Evolutionary conservation across 108 stramenopile species (phyloP).

Genomic region (Skeletonema tropicum): DNA sequence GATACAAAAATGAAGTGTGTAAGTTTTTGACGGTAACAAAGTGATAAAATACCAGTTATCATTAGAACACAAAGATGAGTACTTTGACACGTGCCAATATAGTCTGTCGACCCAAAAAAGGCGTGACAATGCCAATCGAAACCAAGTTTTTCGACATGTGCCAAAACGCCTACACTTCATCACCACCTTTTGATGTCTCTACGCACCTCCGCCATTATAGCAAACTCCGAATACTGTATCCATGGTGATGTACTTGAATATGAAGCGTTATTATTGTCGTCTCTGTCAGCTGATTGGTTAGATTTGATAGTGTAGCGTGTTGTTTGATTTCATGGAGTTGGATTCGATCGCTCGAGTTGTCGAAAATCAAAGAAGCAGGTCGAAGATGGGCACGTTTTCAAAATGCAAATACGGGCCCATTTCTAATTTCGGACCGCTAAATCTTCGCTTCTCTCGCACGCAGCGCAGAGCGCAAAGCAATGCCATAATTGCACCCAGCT

Average conservation of each 20-base stretch:
- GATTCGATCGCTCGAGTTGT: neutral
- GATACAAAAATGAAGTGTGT: neutral
- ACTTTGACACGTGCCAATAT: neutral
- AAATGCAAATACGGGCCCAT: neutral
- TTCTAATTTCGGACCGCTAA: too few species aligned
- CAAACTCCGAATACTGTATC: slow-evolving; percentile 87
- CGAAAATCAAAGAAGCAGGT: neutral
- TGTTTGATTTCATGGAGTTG: too few species aligned
- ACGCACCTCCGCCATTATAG: slow-evolving; percentile 86
- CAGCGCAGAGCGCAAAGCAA: neutral
- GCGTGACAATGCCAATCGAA: slow-evolving; percentile 3
- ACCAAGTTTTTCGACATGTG: neutral
- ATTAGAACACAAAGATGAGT: too few species aligned
- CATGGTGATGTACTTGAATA: slow-evolving; percentile 44
- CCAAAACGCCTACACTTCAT: slow-evolving; percentile 3
- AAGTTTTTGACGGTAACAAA: neutral
- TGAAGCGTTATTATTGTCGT: neutral
- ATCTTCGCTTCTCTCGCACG: neutral
- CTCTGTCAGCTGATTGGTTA: neutral
- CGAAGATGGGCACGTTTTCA: neutral
- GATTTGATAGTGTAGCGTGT: too few species aligned
- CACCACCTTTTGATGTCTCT: neutral
- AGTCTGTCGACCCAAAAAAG: neutral
- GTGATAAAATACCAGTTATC: too few species aligned
- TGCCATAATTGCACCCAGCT: neutral